phyloP scores from a whole-genome alignment of 495 filamentous ascomycete genomes.

The Aspergillus baeticus region DNA sequence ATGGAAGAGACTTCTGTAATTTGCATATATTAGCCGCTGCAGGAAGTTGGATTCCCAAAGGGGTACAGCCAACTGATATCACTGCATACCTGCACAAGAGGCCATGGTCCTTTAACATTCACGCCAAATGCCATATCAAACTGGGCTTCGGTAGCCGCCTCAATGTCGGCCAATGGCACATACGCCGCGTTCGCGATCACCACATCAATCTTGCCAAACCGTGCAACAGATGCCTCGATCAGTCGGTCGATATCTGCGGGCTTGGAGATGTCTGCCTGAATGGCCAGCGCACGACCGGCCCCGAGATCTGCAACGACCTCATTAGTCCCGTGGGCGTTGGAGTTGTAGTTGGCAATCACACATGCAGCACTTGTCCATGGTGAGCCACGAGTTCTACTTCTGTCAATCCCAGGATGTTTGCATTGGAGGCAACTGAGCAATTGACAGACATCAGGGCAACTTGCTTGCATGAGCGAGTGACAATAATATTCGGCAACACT shows the following conservation, averaged over 20 bases:
- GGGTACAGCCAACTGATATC: conserved; percentile 60
- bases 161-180: conserved; percentile 50
- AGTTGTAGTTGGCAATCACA: conserved; percentile 61
- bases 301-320: conserved; percentile 53
- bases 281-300: conserved; percentile 45
- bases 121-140: conserved; percentile 55
- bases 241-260: conserved; percentile 34
- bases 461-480: too few relatives aligned
- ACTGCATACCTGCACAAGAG: conserved; percentile 55
- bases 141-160: conserved; percentile 54
- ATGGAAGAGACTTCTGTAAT: too few relatives aligned
- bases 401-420: too few relatives aligned
- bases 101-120: conserved; percentile 67
- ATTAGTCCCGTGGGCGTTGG: conserved; percentile 48
- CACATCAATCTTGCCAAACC: conserved; percentile 56
- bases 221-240: conserved; percentile 36
- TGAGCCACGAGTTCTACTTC: too few relatives aligned
- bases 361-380: too few relatives aligned
- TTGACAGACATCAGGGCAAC: too few relatives aligned
- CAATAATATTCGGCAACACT: too few relatives aligned
- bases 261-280: conserved; percentile 49
- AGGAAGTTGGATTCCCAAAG: too few relatives aligned
- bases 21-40: too few relatives aligned
- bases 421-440: too few relatives aligned
- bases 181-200: conserved; percentile 59